These are phyloP conservation scores for Volvox africanus DNA, from an alignment of 139 green algal species.

Conservation along the genomic window DNA sequence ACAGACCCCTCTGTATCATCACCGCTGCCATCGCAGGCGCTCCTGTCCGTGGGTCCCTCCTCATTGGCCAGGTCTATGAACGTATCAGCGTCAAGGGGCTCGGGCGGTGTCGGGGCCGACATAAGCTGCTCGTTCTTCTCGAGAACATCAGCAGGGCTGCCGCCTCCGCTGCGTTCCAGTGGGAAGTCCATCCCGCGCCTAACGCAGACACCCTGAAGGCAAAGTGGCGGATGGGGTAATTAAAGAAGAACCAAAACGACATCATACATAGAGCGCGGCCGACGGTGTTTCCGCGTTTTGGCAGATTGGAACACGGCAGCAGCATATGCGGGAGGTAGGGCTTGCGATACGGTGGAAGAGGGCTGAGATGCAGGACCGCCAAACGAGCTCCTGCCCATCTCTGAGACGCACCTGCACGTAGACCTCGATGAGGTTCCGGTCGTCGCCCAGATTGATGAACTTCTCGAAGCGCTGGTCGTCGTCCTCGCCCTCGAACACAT, in stretches of 20 bases:
- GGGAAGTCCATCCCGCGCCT: slow-evolving; percentile 37
- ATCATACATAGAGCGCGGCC: too few relatives aligned
- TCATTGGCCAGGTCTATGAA: slow-evolving; percentile 8
- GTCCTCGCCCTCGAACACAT: slow-evolving; percentile 61
- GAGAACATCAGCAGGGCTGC: not conserved
- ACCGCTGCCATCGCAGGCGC: not conserved
- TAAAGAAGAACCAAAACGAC: too few relatives aligned
- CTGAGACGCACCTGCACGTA: slow-evolving; percentile 60
- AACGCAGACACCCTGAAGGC: slow-evolving; percentile 29
- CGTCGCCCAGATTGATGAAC: slow-evolving; percentile 78
- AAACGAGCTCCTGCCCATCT: not conserved
- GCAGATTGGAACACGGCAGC: too few relatives aligned
- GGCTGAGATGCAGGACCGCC: too few relatives aligned
- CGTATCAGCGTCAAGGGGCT: not conserved
- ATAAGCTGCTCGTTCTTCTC: not conserved
- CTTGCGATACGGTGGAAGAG: too few relatives aligned
- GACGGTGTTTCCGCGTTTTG: too few relatives aligned
- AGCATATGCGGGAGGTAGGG: too few relatives aligned
- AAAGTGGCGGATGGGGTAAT: too few relatives aligned
- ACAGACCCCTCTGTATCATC: not conserved
- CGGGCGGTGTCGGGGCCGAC: slow-evolving; percentile 21
- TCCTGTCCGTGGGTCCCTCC: not conserved
- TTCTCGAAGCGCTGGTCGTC: slow-evolving; percentile 66
- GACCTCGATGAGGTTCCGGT: slow-evolving; percentile 75
- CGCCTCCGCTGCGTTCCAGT: not conserved